Percentiles rank a stretch among this genome's conserved stretches.
These are phyloP conservation scores for Auxenochlorella pyrenoidosa DNA, from an alignment of 139 green algal species.

Conservation along the genomic window DNA sequence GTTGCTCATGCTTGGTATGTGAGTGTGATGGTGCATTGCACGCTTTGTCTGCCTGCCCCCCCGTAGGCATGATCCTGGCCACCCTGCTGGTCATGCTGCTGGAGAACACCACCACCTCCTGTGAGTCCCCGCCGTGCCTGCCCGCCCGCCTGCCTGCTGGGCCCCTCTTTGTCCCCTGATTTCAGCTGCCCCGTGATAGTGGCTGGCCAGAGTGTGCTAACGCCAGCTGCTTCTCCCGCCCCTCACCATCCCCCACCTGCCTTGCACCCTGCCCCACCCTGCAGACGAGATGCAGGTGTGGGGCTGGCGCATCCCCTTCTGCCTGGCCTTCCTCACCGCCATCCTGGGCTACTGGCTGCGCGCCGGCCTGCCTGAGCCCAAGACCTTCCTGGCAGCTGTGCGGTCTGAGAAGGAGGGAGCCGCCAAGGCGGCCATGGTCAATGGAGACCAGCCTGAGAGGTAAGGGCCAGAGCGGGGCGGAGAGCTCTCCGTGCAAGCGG, in stretches of 20 bases:
- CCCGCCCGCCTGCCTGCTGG: not conserved
- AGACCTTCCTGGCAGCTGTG: constrained; percentile 24
- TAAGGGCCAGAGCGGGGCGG: not conserved
- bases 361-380: constrained; percentile 43
- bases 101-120: not conserved
- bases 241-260: not conserved
- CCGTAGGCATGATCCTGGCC: constrained; percentile 27
- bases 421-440: not conserved
- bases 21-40: too few relatives aligned
- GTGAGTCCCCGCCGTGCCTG: not conserved
- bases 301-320: constrained; percentile 51
- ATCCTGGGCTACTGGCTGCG: constrained; percentile 31
- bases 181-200: too few relatives aligned
- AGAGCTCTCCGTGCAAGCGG: not conserved
- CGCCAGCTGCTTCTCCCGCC: not conserved
- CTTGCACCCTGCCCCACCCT: not conserved
- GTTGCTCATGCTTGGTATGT: too few relatives aligned
- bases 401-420: not conserved
- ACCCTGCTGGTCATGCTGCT: constrained; percentile 26
- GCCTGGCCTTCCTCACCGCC: constrained; percentile 33
- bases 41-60: not conserved
- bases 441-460: not conserved
- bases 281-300: constrained; percentile 38
- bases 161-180: too few relatives aligned
- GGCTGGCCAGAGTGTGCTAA: too few relatives aligned